These are phyloP conservation scores for Eutrema salsugineum DNA, from an alignment of 441 rosid genomes.

Conservation along the genomic window DNA sequence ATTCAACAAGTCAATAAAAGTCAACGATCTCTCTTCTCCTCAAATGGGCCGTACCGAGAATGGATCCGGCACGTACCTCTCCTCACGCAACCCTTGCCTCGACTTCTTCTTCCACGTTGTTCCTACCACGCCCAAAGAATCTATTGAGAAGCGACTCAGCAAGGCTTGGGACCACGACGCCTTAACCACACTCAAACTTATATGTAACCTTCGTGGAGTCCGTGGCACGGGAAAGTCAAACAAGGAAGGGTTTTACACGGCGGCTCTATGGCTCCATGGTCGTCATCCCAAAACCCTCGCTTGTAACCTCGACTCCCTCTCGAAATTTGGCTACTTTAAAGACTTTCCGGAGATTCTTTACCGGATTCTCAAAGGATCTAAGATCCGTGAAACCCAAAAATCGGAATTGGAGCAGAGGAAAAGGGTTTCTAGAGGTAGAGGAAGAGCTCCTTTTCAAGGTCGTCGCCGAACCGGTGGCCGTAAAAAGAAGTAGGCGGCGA, in stretches of 20 bases:
- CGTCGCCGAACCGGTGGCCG: not conserved
- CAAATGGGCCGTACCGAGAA: conserved; percentile 38
- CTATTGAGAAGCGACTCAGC: conserved; percentile 18
- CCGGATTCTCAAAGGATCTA: conserved; percentile 36
- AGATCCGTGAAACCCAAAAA: conserved; percentile 34
- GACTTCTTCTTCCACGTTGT: conserved; percentile 48
- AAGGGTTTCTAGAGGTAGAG: not conserved
- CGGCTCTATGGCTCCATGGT: conserved; percentile 47
- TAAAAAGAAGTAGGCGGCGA: conserved; percentile 5
- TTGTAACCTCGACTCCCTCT: conserved; percentile 36
- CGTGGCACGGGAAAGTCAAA: conserved; percentile 50
- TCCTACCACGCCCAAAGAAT: conserved; percentile 28
- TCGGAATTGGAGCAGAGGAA: not conserved
- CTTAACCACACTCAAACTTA: conserved; percentile 45
- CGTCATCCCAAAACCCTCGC: conserved; percentile 54
- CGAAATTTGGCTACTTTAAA: conserved; percentile 43
- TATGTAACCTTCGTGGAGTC: conserved; percentile 53
- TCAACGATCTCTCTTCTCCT: not conserved
- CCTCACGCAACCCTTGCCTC: conserved; percentile 41
- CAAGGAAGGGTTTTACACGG: conserved; percentile 50
- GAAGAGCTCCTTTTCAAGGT: not conserved
- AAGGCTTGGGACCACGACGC: conserved; percentile 47
- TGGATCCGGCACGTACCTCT: conserved; percentile 25
- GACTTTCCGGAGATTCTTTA: conserved; percentile 52
- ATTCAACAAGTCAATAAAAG: conserved; percentile 27